Conservation (phyloP, 2,329 filamentous ascomycete genomes). For the Aureobasidium sp. region DNA sequence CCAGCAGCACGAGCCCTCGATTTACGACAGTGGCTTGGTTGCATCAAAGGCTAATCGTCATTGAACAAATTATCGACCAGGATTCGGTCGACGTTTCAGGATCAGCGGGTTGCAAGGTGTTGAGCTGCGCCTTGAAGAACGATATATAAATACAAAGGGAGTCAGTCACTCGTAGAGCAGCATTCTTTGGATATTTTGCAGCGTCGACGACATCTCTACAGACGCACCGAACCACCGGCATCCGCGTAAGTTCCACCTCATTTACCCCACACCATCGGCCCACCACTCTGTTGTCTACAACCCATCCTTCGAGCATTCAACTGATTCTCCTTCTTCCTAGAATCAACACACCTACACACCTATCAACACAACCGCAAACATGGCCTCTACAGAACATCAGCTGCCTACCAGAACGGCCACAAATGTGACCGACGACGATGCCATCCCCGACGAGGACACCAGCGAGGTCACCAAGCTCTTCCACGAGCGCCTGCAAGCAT, state of each 20-base stretch:
- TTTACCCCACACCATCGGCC: neutral
- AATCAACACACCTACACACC: neutral
- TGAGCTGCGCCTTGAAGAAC: neutral
- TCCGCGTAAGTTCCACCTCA: neutral
- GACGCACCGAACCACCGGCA: neutral
- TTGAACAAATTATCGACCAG: neutral
- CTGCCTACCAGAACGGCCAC: conserved; percentile 29
- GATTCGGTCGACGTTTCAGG: neutral
- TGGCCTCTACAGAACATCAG: neutral
- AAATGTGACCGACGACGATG: conserved; percentile 36
- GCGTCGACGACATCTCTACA: neutral
- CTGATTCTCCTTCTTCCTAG: neutral
- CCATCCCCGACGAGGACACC: conserved; percentile 41
- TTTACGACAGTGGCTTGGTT: conserved; percentile 9
- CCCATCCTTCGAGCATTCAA: neutral
- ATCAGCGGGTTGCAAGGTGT: neutral
- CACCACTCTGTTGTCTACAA: neutral
- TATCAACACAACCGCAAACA: neutral
- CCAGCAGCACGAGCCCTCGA: neutral
- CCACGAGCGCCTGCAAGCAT: conserved; percentile 80
- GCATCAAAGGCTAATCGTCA: conserved; percentile 2
- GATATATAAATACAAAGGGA: neutral
- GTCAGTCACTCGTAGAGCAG: no score
- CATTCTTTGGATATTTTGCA: neutral
- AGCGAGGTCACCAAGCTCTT: conserved; percentile 53